Base-by-base conservation (phyloP, 2,329 filamentous ascomycete genomes). In the Cytospora leucostoma region DNA sequence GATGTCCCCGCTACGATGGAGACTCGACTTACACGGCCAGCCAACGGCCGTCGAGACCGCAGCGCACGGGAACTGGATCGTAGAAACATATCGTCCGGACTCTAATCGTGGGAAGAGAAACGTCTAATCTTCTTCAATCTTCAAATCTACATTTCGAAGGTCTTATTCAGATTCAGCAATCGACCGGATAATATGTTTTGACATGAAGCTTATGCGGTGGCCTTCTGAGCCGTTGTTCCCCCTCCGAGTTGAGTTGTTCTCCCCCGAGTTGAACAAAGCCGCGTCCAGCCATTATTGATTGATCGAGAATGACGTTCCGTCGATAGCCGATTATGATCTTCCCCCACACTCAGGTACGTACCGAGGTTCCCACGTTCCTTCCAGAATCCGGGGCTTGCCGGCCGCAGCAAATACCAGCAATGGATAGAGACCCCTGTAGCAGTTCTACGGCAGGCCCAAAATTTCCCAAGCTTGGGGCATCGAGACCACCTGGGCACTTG, bases 31-130 rank as follows among this genome's bases (percentile, higher is more conserved):
- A 78, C 68, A 68, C 75, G 73, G 64, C 72, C 79, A 69, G 77
- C 80, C 57, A 79, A 71, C 65, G 75, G 79, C 78, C 80, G 82
- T 80, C 84, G 82, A 67, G 76, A 78, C 66, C 78, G 78, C 66
- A 85, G 71, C 63, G 77, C 76, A 69, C 81, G 79, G 51, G 82
- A 80, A 71, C 80, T 77, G 67, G 80, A 76, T 68, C 79, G 82
- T 62, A 84, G 76, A 75, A 86, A 83, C 85, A 88, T 88, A 55
- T 65, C 71, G 57, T 38, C 49, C 52, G 49, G 51, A 27, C 4
- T 27, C 27, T 27, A 10, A 34, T 27, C 10, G 19, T 17, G 5
- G 15, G 35, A 15, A 47, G 17, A n/a, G 7, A 19, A 27, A n/a
- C 11, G 7, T 40, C n/a, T 19, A 33, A 32, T 12, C 40, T 27